phyloP scores from a whole-genome alignment of 257 asterid species.

The Solanum acaule region DNA sequence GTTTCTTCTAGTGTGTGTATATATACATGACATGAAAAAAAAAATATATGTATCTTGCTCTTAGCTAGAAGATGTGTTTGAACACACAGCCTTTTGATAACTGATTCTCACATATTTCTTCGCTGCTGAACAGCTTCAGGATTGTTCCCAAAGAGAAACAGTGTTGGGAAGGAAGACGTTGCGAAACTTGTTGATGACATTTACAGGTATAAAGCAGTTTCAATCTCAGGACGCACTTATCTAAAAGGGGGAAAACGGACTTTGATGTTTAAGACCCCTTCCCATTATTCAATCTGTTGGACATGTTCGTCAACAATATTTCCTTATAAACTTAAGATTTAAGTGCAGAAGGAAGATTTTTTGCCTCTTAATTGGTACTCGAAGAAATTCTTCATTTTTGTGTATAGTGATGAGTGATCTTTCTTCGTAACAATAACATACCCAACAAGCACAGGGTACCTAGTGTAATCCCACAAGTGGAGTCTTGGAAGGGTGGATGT shows the following conservation, averaged over 20 bases:
- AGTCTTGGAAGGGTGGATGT: neutral
- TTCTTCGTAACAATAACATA: neutral
- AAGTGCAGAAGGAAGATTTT: neutral
- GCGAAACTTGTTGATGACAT: slow-evolving; percentile 86
- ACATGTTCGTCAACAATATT: neutral
- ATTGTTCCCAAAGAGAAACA: slow-evolving; percentile 63
- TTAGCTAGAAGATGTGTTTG: neutral
- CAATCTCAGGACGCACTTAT: neutral
- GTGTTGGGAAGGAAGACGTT: slow-evolving; percentile 63
- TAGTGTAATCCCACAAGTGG: neutral
- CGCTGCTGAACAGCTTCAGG: slow-evolving; percentile 52
- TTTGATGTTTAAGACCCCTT: neutral
- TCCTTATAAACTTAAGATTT: neutral
- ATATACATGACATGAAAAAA: neutral
- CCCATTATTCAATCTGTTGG: neutral
- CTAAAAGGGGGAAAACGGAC: neutral
- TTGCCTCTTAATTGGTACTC: neutral
- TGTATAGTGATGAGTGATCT: neutral
- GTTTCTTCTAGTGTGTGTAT: neutral
- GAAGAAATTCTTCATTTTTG: neutral
- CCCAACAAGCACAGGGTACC: neutral
- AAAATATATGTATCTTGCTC: neutral
- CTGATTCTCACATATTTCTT: neutral
- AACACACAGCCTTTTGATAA: neutral
- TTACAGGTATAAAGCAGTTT: slow-evolving; percentile 47